Base-by-base conservation (phyloP, 2,329 filamentous ascomycete species). In the Fusarium neocosmosporiellum region DNA sequence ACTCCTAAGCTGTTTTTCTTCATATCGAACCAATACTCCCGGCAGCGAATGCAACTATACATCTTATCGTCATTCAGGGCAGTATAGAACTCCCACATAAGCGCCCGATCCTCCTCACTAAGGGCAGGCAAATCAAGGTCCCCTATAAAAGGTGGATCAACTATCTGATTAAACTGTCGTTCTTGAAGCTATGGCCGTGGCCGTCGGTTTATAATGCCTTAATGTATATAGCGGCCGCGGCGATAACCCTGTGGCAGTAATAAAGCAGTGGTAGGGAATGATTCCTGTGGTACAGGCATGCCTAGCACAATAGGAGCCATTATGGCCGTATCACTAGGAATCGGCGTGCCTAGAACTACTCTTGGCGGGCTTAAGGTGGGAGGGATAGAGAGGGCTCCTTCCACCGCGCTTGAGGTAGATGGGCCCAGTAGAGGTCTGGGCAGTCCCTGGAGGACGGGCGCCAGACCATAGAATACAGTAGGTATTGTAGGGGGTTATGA, bases 21-120 rank as follows among this genome's bases (percentile, higher is more conserved):
- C 34, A 36, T 36, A 36, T 36, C 34, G 34, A 36, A 57, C 53
- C 53, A 57, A 57, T 27, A 31, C 53, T 57, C 53, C 53, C n/a
- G 6, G 53, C 31, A 57, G 53, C 53, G 33, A 57, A 57, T 57
- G 20, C 53, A 57, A 27, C 53, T 57, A 57, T 57, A 7, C 53
- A 57, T 57, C 31, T 57, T 57, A 9, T 57, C 53, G 53, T 57
- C 53, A 37, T 27, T 37, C 53, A 57, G 53, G 53, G 53, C 53
- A 37, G 53, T 57, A 57, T 57, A 37, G 53, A 57, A 57, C 53
- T 57, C 53, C 53, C 53, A 18, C 53, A 57, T 18, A 57, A 57
- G 31, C 1, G 33, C 31, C 53, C 10, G n/a, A 37, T 57, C 53
- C 53, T 57, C 53, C 53, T 57, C 53, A 57, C 53, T 57, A 57